Conservation (phyloP, 306 rosid genomes). For the Cucurbita maxima region DNA sequence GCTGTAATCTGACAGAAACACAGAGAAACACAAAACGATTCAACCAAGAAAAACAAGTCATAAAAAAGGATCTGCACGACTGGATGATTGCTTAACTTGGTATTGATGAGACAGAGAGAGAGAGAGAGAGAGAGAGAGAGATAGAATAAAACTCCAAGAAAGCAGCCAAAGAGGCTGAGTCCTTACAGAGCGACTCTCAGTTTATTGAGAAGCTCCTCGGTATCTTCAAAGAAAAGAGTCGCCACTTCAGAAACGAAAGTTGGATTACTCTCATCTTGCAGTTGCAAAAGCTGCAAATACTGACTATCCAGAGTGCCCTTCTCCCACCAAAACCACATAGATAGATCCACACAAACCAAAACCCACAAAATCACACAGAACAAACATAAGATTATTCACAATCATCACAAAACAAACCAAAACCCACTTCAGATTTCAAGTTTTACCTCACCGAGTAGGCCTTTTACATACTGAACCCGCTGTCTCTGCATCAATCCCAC, state of each 20-base stretch:
- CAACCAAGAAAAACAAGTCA: background rate
- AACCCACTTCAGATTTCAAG: background rate
- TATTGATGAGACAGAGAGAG: background rate
- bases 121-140: no score
- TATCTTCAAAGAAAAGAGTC: slow-evolving; percentile 87
- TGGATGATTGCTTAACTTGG: background rate
- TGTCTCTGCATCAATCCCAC: slow-evolving; percentile 87
- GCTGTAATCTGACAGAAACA: slow-evolving; percentile 40
- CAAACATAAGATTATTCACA: slow-evolving; percentile 9
- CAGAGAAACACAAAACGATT: background rate
- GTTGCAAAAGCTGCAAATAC: slow-evolving; percentile 88
- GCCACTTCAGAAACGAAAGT: slow-evolving; percentile 90
- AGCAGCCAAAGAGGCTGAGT: background rate
- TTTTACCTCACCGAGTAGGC: slow-evolving; percentile 64
- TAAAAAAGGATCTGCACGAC: slow-evolving; percentile 3
- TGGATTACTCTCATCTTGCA: slow-evolving; percentile 92
- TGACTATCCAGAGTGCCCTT: slow-evolving; percentile 75
- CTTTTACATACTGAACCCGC: slow-evolving; percentile 61
- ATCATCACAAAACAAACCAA: background rate
- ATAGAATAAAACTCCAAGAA: no score
- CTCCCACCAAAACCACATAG: slow-evolving; percentile 11
- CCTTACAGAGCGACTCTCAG: slow-evolving; percentile 67
- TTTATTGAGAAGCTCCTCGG: slow-evolving; percentile 89
- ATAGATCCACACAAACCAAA: slow-evolving; percentile 9
- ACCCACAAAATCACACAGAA: background rate